These are phyloP conservation scores for Symmetrospora coprosmae DNA, from an alignment of 768 basidiomycete genomes.

Conservation along the genomic window DNA sequence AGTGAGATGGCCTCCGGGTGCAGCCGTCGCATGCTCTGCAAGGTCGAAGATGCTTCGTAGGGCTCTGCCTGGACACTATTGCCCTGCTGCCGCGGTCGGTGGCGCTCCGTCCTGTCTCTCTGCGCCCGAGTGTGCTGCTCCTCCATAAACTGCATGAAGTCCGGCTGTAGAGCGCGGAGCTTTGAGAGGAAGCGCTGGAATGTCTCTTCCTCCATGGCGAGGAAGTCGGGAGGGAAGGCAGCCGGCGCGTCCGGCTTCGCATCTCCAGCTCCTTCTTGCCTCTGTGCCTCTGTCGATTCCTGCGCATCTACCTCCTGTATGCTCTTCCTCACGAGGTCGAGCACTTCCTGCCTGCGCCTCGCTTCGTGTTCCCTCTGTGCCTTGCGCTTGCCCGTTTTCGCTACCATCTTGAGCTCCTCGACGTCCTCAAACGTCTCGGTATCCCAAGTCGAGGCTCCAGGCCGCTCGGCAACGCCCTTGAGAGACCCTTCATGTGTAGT, in stretches of 20 bases:
- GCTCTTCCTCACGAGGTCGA: background rate
- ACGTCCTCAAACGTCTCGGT: constrained; percentile 4
- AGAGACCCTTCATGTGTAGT: background rate
- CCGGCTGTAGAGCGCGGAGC: background rate
- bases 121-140: too few species aligned
- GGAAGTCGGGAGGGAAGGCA: background rate
- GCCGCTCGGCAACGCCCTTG: background rate
- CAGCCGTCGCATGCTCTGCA: background rate
- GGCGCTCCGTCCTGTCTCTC: background rate
- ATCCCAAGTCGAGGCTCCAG: constrained; percentile 8
- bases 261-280: background rate
- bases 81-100: background rate
- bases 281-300: background rate
- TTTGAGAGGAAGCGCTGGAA: background rate
- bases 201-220: background rate
- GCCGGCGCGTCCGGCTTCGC: background rate
- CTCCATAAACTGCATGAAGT: background rate
- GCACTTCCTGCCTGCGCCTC: background rate
- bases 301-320: too few species aligned
- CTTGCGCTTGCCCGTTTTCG: background rate
- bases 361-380: background rate
- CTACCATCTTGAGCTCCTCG: constrained; percentile 2
- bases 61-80: background rate
- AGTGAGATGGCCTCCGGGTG: background rate
- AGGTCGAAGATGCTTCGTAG: background rate